These are phyloP conservation scores for Penicillium oxalicum DNA, from an alignment of 2,329 filamentous ascomycete species.

Conservation along the genomic window DNA sequence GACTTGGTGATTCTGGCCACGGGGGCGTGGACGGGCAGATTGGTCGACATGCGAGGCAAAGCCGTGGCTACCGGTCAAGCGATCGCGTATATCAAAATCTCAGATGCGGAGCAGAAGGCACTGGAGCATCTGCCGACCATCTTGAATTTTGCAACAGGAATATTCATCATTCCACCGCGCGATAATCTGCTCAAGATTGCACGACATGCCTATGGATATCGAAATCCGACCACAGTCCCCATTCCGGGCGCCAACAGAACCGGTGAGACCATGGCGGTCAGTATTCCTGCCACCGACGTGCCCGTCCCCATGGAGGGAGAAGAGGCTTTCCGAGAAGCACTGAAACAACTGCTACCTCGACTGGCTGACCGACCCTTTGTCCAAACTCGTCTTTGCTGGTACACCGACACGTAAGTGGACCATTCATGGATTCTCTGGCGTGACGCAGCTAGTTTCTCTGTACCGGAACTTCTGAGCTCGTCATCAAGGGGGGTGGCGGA, in stretches of 20 bases:
- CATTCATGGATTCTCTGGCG: background rate
- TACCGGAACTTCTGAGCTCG: background rate
- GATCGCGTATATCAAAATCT: constrained; percentile 70
- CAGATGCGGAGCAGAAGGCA: constrained; percentile 60
- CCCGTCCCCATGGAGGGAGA: constrained; percentile 53
- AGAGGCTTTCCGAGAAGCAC: constrained; percentile 53
- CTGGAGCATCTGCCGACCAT: constrained; percentile 63
- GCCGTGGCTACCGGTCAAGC: constrained; percentile 76
- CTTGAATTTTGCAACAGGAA: constrained; percentile 44
- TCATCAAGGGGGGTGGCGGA: background rate
- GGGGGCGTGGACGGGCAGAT: constrained; percentile 75
- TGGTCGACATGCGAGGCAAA: constrained; percentile 72
- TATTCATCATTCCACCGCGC: constrained; percentile 52
- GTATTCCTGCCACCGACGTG: constrained; percentile 34
- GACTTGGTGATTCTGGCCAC: constrained; percentile 75
- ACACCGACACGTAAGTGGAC: constrained; percentile 57
- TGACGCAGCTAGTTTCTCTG: background rate
- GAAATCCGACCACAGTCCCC: constrained; percentile 36
- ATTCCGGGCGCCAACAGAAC: constrained; percentile 18
- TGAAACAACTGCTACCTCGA: constrained; percentile 57
- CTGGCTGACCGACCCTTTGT: constrained; percentile 57
- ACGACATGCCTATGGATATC: constrained; percentile 63
- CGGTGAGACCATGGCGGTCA: constrained; percentile 30
- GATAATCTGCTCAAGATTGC: constrained; percentile 61
- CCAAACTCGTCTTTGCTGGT: constrained; percentile 65